A percentile compares a stretch with the other conserved stretches of the same genome.
Conservation (phyloP, 2,329 filamentous ascomycete species). For the Bipolaris gigantea region DNA sequence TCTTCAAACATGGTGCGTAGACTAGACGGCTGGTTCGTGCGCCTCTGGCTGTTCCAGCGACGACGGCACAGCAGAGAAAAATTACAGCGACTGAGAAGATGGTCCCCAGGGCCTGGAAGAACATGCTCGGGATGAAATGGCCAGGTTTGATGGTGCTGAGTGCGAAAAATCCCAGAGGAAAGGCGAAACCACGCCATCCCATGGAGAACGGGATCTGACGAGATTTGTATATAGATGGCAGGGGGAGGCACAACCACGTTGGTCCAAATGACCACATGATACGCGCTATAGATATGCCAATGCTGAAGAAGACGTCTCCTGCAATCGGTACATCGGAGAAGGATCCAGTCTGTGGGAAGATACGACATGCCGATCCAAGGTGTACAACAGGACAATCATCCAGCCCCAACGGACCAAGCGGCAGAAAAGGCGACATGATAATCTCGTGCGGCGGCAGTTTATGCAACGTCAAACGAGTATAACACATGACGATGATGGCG, state of each 20-base stretch:
- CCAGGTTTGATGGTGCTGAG: conserved; percentile 53
- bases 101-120: conserved; percentile 61
- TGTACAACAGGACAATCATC: conserved; percentile 64
- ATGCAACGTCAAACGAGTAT: conserved; percentile 67
- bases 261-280: conserved; percentile 62
- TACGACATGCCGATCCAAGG: conserved; percentile 49
- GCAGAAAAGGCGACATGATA: conserved; percentile 69
- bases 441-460: conserved; percentile 67
- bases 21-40: conserved; percentile 56
- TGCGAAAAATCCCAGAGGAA: conserved; percentile 61
- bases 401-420: conserved; percentile 67
- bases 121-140: conserved; percentile 56
- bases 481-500: conserved; percentile 68
- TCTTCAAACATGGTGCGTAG: conserved; percentile 56
- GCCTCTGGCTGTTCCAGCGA: conserved; percentile 53
- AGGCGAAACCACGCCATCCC: conserved; percentile 65
- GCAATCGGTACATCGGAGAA: conserved; percentile 45
- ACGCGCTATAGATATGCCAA: conserved; percentile 57
- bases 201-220: conserved; percentile 61
- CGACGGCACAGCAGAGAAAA: conserved; percentile 60
- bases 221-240: conserved; percentile 52
- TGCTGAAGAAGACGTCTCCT: conserved; percentile 57
- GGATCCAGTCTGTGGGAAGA: conserved; percentile 48
- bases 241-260: conserved; percentile 58
- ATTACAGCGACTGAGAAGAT: conserved; percentile 57